Percentiles rank a stretch among this genome's conserved stretches.
These are phyloP conservation scores for Ilyonectria mors-panacis DNA, from an alignment of 2,329 filamentous ascomycete species.

Conservation along the genomic window DNA sequence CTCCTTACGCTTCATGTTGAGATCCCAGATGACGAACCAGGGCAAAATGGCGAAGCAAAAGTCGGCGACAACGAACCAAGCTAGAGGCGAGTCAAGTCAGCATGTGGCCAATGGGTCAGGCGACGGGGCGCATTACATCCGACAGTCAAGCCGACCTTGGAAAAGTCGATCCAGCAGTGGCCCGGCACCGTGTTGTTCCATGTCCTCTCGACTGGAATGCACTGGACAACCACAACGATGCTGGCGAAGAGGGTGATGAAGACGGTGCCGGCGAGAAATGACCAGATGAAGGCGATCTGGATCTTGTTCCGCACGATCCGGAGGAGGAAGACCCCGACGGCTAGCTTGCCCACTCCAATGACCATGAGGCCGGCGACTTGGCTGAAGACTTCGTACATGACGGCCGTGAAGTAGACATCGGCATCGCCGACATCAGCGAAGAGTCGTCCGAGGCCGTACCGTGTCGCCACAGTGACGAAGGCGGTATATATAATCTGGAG, in stretches of 20 bases:
- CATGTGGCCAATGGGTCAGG: accelerated
- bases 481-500: conserved; percentile 31
- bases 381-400: conserved; percentile 26
- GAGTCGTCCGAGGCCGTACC: conserved; percentile 24
- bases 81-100: neutral
- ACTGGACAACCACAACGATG: conserved; percentile 24
- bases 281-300: conserved; percentile 31
- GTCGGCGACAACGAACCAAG: conserved; percentile 35
- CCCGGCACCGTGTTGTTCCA: conserved; percentile 28
- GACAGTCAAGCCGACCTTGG: conserved; percentile 35
- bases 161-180: conserved; percentile 36
- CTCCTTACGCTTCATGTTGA: conserved; percentile 39
- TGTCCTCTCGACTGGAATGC: conserved; percentile 29
- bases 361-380: conserved; percentile 21
- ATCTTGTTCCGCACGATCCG: conserved; percentile 29
- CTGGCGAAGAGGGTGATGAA: conserved; percentile 27
- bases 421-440: conserved; percentile 24
- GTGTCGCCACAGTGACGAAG: conserved; percentile 27
- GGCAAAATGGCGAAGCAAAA: conserved; percentile 34
- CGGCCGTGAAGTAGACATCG: conserved; percentile 25
- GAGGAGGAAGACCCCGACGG: conserved; percentile 27
- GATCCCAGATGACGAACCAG: conserved; percentile 37
- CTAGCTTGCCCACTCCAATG: conserved; percentile 26
- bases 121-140: conserved; percentile 26
- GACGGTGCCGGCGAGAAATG: neutral